Evolutionary conservation across 192 early-diverging fungal species (phyloP).

Genomic region (Coemansia sp.): DNA sequence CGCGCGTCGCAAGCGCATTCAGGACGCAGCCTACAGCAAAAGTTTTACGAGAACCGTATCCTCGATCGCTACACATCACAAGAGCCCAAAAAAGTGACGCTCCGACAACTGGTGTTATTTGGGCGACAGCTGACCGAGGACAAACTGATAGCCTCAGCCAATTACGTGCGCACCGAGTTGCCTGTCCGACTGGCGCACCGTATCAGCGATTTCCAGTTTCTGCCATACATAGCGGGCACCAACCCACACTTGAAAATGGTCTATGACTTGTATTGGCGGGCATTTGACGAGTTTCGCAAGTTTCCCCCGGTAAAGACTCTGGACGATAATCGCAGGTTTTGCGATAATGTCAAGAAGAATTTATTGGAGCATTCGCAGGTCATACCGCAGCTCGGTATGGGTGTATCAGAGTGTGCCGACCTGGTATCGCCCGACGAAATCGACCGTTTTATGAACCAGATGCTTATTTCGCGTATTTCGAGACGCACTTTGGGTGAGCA

Average conservation of each 20-base stretch:
- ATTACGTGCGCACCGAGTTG: constrained; percentile 90
- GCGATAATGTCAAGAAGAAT: constrained; percentile 71
- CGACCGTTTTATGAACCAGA: constrained; percentile 89
- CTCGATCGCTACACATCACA: constrained; percentile 85
- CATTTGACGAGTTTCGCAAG: constrained; percentile 81
- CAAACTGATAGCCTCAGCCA: constrained; percentile 82
- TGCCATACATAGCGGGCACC: constrained; percentile 93
- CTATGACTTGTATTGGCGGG: constrained; percentile 93
- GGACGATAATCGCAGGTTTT: constrained; percentile 83
- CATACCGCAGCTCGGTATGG: constrained; percentile 88
- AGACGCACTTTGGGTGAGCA: constrained; percentile 92
- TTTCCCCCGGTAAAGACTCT: constrained; percentile 73
- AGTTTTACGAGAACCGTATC: constrained; percentile 92
- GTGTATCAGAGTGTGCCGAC: constrained; percentile 78
- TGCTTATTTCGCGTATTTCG: constrained; percentile 88
- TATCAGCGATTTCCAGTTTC: constrained; percentile 89
- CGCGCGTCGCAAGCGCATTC: constrained; percentile 21
- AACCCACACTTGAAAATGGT: constrained; percentile 87
- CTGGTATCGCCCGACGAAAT: constrained; percentile 68
- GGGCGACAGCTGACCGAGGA: constrained; percentile 85
- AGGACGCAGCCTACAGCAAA: constrained; percentile 58
- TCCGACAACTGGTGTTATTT: constrained; percentile 91
- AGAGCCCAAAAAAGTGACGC: constrained; percentile 76
- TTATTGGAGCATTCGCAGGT: constrained; percentile 82
- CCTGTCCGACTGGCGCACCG: constrained; percentile 90